phyloP scores from a whole-genome alignment of 2,329 filamentous ascomycete species.

The Ophiostoma ulmi region DNA sequence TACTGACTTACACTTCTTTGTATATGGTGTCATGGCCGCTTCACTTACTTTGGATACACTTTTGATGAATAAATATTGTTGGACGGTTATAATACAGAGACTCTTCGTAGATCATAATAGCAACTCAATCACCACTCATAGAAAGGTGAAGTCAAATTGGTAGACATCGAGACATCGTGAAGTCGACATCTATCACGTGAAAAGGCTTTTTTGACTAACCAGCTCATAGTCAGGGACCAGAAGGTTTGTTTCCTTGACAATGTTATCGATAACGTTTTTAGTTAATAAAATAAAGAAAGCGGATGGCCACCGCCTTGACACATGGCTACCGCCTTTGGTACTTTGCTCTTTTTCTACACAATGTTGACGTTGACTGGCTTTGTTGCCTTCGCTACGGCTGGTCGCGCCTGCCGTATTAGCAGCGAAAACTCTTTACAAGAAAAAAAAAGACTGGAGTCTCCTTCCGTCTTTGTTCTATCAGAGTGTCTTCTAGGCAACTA shows the following conservation, averaged over 20 bases:
- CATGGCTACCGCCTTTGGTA: slow-evolving; percentile 9
- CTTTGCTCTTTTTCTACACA: slow-evolving; percentile 17
- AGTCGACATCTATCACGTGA: not conserved
- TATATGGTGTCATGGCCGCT: too few relatives aligned
- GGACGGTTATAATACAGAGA: too few relatives aligned
- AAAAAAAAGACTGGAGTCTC: slow-evolving; percentile 3
- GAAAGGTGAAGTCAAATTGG: slow-evolving; percentile 19
- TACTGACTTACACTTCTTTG: too few relatives aligned
- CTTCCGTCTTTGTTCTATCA: slow-evolving; percentile 13
- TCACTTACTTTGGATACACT: too few relatives aligned
- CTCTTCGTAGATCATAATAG: too few relatives aligned
- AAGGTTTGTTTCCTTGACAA: slow-evolving; percentile 25
- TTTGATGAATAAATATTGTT: too few relatives aligned
- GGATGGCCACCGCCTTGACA: not conserved
- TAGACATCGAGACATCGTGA: not conserved
- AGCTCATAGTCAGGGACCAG: not conserved
- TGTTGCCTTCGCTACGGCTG: slow-evolving; percentile 12
- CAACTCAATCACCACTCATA: too few relatives aligned
- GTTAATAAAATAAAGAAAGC: not conserved
- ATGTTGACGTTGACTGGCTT: not conserved
- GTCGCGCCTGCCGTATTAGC: not conserved
- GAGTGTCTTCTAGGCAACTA: not conserved
- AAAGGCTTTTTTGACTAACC: not conserved
- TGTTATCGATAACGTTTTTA: slow-evolving; percentile 23
- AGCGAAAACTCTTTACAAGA: slow-evolving; percentile 11